Conservation (phyloP, 2,329 filamentous ascomycete genomes). For the Celoporthe dispersa region DNA sequence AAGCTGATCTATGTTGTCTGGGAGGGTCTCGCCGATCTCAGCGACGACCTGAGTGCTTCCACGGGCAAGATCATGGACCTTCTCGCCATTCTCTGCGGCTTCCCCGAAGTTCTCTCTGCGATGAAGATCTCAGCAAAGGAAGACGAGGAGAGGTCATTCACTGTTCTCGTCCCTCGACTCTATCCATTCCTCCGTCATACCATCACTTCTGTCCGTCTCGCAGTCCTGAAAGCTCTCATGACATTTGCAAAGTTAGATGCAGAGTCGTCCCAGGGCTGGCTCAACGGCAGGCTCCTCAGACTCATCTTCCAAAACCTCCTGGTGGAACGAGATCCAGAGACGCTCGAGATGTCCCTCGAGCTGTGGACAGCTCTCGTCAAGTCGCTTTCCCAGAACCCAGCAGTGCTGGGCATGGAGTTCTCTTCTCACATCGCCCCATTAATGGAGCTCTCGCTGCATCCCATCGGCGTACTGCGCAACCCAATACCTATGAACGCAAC, state of each 20-base stretch:
- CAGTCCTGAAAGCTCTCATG: conserved; percentile 87
- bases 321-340: conserved; percentile 85
- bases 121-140: conserved; percentile 89
- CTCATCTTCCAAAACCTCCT: conserved; percentile 94
- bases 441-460: conserved; percentile 82
- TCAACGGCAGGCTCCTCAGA: conserved; percentile 85
- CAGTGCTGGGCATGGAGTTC: conserved; percentile 74
- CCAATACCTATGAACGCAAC: conserved; percentile 90
- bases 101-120: conserved; percentile 86
- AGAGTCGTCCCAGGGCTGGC: conserved; percentile 83
- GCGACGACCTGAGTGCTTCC: conserved; percentile 94
- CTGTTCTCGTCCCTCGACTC: conserved; percentile 86
- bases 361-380: conserved; percentile 82
- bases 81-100: conserved; percentile 91
- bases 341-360: conserved; percentile 81
- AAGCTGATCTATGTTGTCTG: conserved; percentile 92
- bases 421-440: conserved; percentile 77
- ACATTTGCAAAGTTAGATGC: conserved; percentile 90
- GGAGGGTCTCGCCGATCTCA: conserved; percentile 95
- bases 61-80: conserved; percentile 99
- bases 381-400: conserved; percentile 66
- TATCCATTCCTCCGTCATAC: conserved; percentile 97
- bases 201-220: conserved; percentile 91
- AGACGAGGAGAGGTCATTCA: conserved; percentile 88
- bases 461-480: conserved; percentile 88